Base-by-base conservation (phyloP, 495 filamentous ascomycete species). In the Daldinia bambusicola region DNA sequence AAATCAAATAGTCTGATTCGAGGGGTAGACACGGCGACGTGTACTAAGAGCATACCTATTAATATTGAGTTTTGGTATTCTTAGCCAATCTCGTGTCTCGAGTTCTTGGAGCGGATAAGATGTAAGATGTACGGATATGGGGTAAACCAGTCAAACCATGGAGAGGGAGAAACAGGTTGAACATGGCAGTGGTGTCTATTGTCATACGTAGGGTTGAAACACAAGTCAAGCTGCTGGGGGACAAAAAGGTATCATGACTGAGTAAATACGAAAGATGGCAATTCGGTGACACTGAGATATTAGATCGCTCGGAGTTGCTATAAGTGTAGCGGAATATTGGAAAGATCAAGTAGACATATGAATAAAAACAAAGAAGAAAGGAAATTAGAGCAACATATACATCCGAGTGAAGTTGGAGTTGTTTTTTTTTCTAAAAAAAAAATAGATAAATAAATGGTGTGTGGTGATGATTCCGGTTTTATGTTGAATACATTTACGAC, bases 1-100 rank as follows among this genome's bases (percentile, higher is more conserved):
- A 61, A 71, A 26, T 52, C 13, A 55, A 34, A 59, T 37, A 67
- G 34, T 36, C 31, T 55, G 55, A 50, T 59, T 50, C 55, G 56
- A 52, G 55, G 41, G 69, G 64, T 40, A 72, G 63, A 67, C 59
- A 60, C 64, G 69, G 64, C 55, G 51, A 60, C 59, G 69, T 60
- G 43, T 67, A 64, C 55, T 52, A 41, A 55, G 59, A 63, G 41
- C 30, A 45, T 60, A 60, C 20, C 61, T 66, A 61, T 51, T 53
- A 55, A 22, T 48, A 34, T 26, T 6, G n/a, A 43, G 1, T 40
- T 45, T 51, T 51, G 41, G 61, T 41, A 50, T 58, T 34, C 50
- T 36, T 48, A 18, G 43, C 66, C 59, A 64, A 70, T 70, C 55
- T 37, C 20, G 31, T 34, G 30, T 3, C 52, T 55, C 31, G 31